A percentile compares a stretch with the other conserved stretches of the same genome.
Conservation (phyloP, 371 early-diverging fungal genomes). For the Choanephora cucurbitarum region DNA sequence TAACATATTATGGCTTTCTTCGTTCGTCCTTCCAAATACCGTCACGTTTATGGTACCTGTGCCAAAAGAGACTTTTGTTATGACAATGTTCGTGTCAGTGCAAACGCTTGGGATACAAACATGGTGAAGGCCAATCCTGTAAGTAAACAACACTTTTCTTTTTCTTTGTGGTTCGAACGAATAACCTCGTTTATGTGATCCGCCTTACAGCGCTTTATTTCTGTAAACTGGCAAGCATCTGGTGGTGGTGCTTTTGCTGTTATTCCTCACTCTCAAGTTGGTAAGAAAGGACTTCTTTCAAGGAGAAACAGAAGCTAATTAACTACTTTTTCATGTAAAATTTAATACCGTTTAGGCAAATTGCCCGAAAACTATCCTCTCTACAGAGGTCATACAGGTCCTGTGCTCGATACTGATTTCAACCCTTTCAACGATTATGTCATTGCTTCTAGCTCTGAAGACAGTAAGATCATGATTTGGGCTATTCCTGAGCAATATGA, state of each 20-base stretch:
- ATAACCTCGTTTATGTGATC: neutral
- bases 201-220: slow-evolving; percentile 74
- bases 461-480: slow-evolving; percentile 96
- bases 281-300: slow-evolving; percentile 54
- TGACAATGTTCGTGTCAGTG: slow-evolving; percentile 91
- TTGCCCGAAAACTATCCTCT: slow-evolving; percentile 84
- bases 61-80: slow-evolving; percentile 90
- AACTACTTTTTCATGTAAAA: no score
- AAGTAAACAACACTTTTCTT: slow-evolving; percentile 25
- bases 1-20: slow-evolving; percentile 65
- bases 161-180: neutral
- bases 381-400: slow-evolving; percentile 89
- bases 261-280: slow-evolving; percentile 78
- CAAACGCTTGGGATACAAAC: slow-evolving; percentile 97
- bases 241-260: slow-evolving; percentile 98
- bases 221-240: slow-evolving; percentile 94
- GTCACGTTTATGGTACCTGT: slow-evolving; percentile 95
- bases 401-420: slow-evolving; percentile 97
- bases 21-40: slow-evolving; percentile 80
- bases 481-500: slow-evolving; percentile 82
- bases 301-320: no score
- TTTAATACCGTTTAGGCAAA: slow-evolving; percentile 80
- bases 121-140: slow-evolving; percentile 92
- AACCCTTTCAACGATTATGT: slow-evolving; percentile 96
- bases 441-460: slow-evolving; percentile 91